Conservation (phyloP, 495 filamentous ascomycete species). For the Aspergillus wentii region DNA sequence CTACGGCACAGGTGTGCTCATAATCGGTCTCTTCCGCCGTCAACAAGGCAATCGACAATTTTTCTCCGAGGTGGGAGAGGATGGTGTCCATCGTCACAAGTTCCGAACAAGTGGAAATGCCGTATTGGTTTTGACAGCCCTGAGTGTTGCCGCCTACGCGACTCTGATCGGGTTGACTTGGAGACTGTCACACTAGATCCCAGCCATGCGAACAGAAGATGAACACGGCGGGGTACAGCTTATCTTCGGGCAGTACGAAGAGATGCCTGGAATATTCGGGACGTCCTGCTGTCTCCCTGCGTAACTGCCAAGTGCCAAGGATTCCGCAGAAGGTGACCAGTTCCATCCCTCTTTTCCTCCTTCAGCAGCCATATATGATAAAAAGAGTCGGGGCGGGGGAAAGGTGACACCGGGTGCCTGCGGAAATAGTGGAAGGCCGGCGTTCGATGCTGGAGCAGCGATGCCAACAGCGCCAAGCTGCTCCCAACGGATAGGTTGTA, state of each 20-base stretch:
- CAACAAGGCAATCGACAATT: slow-evolving; percentile 92
- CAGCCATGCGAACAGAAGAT: too few species aligned
- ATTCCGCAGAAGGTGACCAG: slow-evolving; percentile 10
- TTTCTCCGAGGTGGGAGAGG: slow-evolving; percentile 69
- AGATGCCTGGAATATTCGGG: too few species aligned
- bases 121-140: slow-evolving; percentile 73
- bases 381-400: not conserved
- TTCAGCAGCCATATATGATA: too few species aligned
- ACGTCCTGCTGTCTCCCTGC: slow-evolving; percentile 22
- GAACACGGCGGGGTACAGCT: too few species aligned
- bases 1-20: slow-evolving; percentile 79
- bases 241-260: too few species aligned
- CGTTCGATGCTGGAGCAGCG: too few species aligned
- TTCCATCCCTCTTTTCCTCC: not conserved
- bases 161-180: slow-evolving; percentile 73
- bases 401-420: too few species aligned
- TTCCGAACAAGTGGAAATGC: slow-evolving; percentile 83
- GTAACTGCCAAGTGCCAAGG: slow-evolving; percentile 37
- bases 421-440: too few species aligned
- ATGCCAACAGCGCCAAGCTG: too few species aligned
- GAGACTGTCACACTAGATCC: slow-evolving; percentile 34
- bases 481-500: too few species aligned
- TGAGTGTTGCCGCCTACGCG: slow-evolving; percentile 79
- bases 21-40: slow-evolving; percentile 74
- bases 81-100: slow-evolving; percentile 63